Conservation (phyloP, 2,329 filamentous ascomycete species). For the Colletotrichum spinosum region DNA sequence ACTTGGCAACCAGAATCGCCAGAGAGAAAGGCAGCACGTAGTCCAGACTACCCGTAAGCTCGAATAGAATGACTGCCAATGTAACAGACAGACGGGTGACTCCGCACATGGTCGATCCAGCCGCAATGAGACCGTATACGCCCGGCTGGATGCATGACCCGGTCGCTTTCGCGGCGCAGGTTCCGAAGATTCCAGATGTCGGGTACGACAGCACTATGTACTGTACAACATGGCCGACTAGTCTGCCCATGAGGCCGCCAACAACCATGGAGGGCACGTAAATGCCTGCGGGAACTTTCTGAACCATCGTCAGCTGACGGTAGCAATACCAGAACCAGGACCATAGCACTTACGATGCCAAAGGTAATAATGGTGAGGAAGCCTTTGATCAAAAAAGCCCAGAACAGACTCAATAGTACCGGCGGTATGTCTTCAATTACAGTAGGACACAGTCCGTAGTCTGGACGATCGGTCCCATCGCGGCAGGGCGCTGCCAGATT, state of each 20-base stretch:
- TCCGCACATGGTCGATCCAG: conserved; percentile 97
- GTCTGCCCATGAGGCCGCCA: conserved; percentile 88
- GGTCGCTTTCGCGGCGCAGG: conserved; percentile 76
- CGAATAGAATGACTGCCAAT: conserved; percentile 93
- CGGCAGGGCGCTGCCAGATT: conserved; percentile 91
- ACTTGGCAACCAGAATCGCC: conserved; percentile 94
- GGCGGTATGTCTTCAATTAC: conserved; percentile 80
- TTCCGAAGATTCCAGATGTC: conserved; percentile 77
- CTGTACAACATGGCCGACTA: conserved; percentile 88
- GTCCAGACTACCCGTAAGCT: conserved; percentile 93
- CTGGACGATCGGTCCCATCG: conserved; percentile 70
- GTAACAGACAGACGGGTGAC: conserved; percentile 95
- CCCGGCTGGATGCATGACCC: conserved; percentile 93
- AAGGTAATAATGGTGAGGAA: conserved; percentile 91
- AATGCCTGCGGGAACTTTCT: conserved; percentile 94
- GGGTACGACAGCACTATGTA: conserved; percentile 82
- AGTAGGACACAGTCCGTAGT: conserved; percentile 82
- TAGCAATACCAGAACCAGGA: background rate
- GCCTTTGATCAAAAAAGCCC: conserved; percentile 91
- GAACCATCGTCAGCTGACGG: conserved; percentile 38
- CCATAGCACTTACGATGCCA: conserved; percentile 72
- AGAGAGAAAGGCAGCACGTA: conserved; percentile 96
- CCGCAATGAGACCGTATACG: conserved; percentile 95
- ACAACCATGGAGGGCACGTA: conserved; percentile 99
- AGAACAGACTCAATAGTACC: conserved; percentile 76